Evolutionary conservation across 345 rosid species (phyloP).

Genomic region (Carallia brachiata): DNA sequence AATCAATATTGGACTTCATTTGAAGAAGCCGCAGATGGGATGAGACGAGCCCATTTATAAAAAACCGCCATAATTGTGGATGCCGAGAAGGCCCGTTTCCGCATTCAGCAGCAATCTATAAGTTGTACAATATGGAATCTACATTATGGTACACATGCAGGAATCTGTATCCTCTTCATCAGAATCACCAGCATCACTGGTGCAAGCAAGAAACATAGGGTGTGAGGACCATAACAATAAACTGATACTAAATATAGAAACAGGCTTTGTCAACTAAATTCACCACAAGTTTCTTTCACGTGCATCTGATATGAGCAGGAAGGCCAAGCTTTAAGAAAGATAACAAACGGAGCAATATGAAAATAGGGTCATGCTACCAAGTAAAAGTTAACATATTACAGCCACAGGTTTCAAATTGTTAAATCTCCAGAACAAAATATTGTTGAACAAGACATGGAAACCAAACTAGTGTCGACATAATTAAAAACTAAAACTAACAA

Average conservation of each 20-base stretch:
- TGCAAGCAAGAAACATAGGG: constrained; percentile 19
- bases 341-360: too few species aligned
- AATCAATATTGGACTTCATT: constrained; percentile 3
- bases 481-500: too few species aligned
- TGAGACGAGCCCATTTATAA: constrained; percentile 23
- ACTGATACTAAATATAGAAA: neutral
- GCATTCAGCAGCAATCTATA: constrained; percentile 19
- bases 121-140: constrained; percentile 26
- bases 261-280: neutral
- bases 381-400: too few species aligned
- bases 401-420: too few species aligned
- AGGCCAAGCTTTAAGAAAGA: too few species aligned
- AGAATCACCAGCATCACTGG: constrained; percentile 80
- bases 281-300: too few species aligned
- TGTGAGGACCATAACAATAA: neutral
- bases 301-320: neutral
- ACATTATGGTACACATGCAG: constrained; percentile 88
- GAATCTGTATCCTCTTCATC: constrained; percentile 82
- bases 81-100: constrained; percentile 9
- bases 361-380: too few species aligned
- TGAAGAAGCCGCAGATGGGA: constrained; percentile 7
- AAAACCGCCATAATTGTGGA: constrained; percentile 12
- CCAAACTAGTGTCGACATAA: too few species aligned
- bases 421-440: too few species aligned
- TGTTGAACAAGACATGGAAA: too few species aligned